Base-by-base conservation (phyloP, 371 early-diverging fungal genomes). In the Mortierella sp. region DNA sequence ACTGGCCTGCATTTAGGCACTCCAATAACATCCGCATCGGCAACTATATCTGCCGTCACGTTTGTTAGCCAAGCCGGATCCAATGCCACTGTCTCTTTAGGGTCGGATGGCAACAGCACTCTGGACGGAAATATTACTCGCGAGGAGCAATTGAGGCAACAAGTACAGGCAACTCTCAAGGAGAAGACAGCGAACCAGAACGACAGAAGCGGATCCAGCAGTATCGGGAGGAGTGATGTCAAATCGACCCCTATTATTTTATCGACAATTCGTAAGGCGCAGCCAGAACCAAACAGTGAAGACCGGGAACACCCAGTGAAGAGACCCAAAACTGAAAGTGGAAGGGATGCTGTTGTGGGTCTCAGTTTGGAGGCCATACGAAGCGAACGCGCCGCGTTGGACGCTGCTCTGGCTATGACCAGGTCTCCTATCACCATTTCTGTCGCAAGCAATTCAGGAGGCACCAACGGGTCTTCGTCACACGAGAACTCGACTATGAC, bases 291-390 rank as follows among this genome's bases (percentile, higher is more conserved):
- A 3, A 78, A 68, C 38, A 52, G 7, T 44, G 52, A 76, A 24
- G 79, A 73, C 9, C 79, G 73, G 26, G 58, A 70, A 34, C 54
- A 76, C 14, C 42, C 48, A 5, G 47, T 70, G 45, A 83, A 79
- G 47, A 65, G 83, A 14, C 45, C 68, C 65, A 83, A 75, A 54
- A 58, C 42, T 10, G 76, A 73, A 57, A 58, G 68, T 9, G 19
- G 72, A 3, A 70, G 28, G 16, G 70, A 78, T 50, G 34, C 65
- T 2, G 50, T 65, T 34, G 44, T 47, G 3, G 76, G 83, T 10
- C 58, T 83, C 5, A 83, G 79, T 54, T 24, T 83, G 52, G 38
- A 42, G 50, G 83, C 83, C 21, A 79, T 83, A 45, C 68, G 83
- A 47, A 71, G 47, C 44, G 83, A 79, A 16, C 79, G 76, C 16